Percentiles rank a stretch among this genome's conserved stretches.
Evolutionary conservation across 306 rosid genomes (phyloP).

Genomic region (Calophaca sinica): DNA sequence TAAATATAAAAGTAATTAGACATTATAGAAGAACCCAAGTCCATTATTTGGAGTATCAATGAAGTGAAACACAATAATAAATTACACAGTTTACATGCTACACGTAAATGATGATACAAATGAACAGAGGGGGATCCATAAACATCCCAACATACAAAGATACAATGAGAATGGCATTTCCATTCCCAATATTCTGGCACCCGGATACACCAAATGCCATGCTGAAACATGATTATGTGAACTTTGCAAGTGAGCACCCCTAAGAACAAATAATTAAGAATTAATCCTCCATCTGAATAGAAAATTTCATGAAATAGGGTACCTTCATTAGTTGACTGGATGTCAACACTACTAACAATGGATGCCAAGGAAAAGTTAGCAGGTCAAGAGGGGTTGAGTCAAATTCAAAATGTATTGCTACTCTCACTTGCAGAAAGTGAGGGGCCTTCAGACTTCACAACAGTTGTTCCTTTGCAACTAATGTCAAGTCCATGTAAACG

Average conservation of each 20-base stretch:
- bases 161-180: neutral
- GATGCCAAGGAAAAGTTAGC: conserved; percentile 61
- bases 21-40: conserved; percentile 27
- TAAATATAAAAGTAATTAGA: conserved; percentile 31
- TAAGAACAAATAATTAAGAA: conserved; percentile 60
- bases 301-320: conserved; percentile 35
- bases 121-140: conserved; percentile 11
- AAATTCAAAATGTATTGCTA: conserved; percentile 77
- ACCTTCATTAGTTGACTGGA: conserved; percentile 58
- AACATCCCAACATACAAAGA: conserved; percentile 50
- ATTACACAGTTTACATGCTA: conserved; percentile 56
- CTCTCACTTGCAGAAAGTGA: conserved; percentile 87
- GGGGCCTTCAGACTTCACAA: conserved; percentile 78
- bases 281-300: conserved; percentile 51
- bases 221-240: conserved; percentile 47
- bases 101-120: conserved; percentile 52
- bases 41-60: conserved; percentile 42
- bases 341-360: conserved; percentile 64
- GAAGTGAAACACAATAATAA: conserved; percentile 47
- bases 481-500: conserved; percentile 89
- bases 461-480: conserved; percentile 61
- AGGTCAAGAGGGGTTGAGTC: conserved; percentile 59
- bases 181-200: conserved; percentile 49
- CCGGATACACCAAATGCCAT: conserved; percentile 45
- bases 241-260: conserved; percentile 55